Evolutionary conservation across 2,329 filamentous ascomycete genomes (phyloP), one percentile per base, ranked within the genome.

Genomic region (Diaporthe vaccinii): DNA sequence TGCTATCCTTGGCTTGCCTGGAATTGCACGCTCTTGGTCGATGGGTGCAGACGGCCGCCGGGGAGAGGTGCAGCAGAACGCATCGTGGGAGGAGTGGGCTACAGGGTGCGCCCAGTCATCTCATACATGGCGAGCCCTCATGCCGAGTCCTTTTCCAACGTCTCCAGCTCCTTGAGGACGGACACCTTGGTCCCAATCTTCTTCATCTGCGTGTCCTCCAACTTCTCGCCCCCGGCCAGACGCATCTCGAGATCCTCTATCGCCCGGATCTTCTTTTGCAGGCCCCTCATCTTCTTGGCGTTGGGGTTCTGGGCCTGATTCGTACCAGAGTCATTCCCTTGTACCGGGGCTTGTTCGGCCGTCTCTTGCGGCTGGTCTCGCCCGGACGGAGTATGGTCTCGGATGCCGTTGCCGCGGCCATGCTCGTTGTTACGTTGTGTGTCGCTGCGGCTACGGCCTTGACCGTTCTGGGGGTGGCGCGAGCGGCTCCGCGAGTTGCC

Each of bases 231-330:
- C 46, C 93, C 93, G 3, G 96, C 97, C 79, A 96, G 92, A 74
- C 97, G 92, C 96, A 98, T 98, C 88, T 98, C 98, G 77, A 99
- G 87, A 83, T 99, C 97, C 82, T 99, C 97, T 82, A 99, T 99
- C 15, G 97, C 97, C 28, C 97, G 92, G 77, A 99, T 94, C 90
- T 99, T 99, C 91, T 99, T 99, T 83, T 98, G 90, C 77, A 99
- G 89, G 76, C 95, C 95, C 74, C 97, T 90, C 77, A 98, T 91
- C 88, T 98, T 99, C 91, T 98, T 99, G 59, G 97, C 95, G 77
- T 94, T 91, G n/a, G 94, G 92, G 79, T 84, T 93, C 88, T 86
- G 75, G 46, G 75, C 67, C 55, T 61, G 90, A 58, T 76, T 80
- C 82, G 79, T 86, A 83, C 78, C 91, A 83, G 84, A 84, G 14